These are phyloP conservation scores for Austroboletus novae-zelandiae DNA, from an alignment of 1,284 basidiomycete genomes.

Conservation along the genomic window DNA sequence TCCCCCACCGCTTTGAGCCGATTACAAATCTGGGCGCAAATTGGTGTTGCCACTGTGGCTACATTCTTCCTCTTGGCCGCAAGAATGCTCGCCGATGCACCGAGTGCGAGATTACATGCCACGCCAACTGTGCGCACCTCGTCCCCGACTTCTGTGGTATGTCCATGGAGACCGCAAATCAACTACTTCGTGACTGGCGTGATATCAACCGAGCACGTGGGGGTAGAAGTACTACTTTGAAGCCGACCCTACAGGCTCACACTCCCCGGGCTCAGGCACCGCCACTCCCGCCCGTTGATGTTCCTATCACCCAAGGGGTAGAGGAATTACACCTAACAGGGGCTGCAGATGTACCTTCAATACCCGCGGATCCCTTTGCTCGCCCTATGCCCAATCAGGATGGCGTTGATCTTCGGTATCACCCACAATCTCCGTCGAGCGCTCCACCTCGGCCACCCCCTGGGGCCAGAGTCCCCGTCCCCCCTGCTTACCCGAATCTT, in stretches of 20 bases:
- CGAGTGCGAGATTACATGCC: conserved; percentile 96
- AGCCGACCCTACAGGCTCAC: conserved; percentile 38
- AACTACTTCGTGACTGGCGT: conserved; percentile 87
- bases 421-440: conserved; percentile 31
- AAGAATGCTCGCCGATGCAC: conserved; percentile 96
- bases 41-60: conserved; percentile 99
- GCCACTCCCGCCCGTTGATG: conserved; percentile 28
- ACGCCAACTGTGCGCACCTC: conserved; percentile 96
- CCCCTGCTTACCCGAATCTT: conserved; percentile 34
- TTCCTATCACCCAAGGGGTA: conserved; percentile 40
- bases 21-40: conserved; percentile 97
- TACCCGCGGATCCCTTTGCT: conserved; percentile 37
- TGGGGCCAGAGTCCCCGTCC: conserved; percentile 45
- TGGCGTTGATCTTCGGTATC: conserved; percentile 30
- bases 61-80: conserved; percentile 95
- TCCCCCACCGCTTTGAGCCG: conserved; percentile 97
- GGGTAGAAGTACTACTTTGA: conserved; percentile 39
- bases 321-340: conserved; percentile 51
- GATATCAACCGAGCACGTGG: conserved; percentile 67
- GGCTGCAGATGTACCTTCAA: conserved; percentile 33
- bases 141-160: conserved; percentile 99
- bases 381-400: conserved; percentile 34
- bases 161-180: conserved; percentile 99
- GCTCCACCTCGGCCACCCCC: conserved; percentile 42
- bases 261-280: conserved; percentile 31